Evolutionary conservation across 495 filamentous ascomycete genomes (phyloP), one percentile per base, ranked within the genome.

Genomic region (Penicillium soppii): DNA sequence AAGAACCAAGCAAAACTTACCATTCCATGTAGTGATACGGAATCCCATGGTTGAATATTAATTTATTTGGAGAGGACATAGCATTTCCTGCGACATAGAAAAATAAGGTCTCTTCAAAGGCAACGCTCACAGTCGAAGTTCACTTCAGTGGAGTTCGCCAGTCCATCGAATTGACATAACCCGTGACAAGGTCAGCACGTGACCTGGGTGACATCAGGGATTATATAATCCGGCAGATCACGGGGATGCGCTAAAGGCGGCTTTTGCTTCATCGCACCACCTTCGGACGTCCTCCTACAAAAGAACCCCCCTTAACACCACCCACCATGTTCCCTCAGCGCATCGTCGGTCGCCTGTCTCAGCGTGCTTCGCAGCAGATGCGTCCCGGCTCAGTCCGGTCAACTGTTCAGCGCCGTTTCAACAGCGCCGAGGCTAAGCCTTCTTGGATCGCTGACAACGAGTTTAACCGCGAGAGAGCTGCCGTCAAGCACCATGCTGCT

Each of bases 1-100:
- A 47, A 5, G 46, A 46, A 5, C 15, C 43, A 39, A 10, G 50
- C 8, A 20, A 17, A 46, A 58, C 80, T 58, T 68, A 89, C 87
- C 87, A 72, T 96, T 96, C 91, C 91, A 92, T 36, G 88, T 90
- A n/a, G 88, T 92, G 54, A 92, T 88, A 49, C 89, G 82, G 54
- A 92, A 75, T 50, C 80, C 83, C 88, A 91, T 91, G 26, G 27
- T 59, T 60, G 57, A 43, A 56, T 37, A 38, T 40, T 53, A 23
- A 7, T 23, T 32, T 17, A 20, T 8, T 46, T 15, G 19, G 25
- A 39, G 4, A 3, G 8, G 8, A 22, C 13, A 17, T 33, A 45
- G 26, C 66, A 68, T 68, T 43, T 57, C 62, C 36, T 35, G 30
- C 9, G 13, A 15, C 10, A 15, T 9, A 8, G 23, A 27, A 15